A percentile compares a stretch with the other conserved stretches of the same genome.
Conservation (phyloP, 495 filamentous ascomycete genomes). For the Hypoxylon subgilvum region DNA sequence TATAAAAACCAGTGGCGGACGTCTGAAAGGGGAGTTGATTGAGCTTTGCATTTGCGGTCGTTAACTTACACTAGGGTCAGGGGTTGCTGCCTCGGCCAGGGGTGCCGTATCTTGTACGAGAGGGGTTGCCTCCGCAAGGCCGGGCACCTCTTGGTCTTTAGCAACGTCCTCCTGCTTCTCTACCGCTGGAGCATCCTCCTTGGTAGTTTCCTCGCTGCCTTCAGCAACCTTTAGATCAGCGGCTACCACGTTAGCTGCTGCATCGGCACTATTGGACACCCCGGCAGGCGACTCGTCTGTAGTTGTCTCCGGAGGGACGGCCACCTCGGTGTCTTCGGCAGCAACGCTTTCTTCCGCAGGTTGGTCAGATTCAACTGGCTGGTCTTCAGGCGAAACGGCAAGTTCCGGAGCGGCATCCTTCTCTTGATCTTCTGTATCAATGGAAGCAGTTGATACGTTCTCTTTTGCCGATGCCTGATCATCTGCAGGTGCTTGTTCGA, state of each 20-base stretch:
- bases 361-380: background rate
- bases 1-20: too few species aligned
- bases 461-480: background rate
- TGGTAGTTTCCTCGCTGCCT: background rate
- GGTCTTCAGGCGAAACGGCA: background rate
- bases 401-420: background rate
- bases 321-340: background rate
- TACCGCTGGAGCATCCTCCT: background rate
- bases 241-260: background rate
- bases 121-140: slow-evolving; percentile 2
- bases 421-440: background rate
- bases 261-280: background rate
- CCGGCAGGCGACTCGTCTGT: background rate
- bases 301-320: background rate
- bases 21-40: too few species aligned
- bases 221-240: background rate
- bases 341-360: background rate
- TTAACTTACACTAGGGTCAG: background rate
- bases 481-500: background rate
- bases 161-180: slow-evolving; percentile 2
- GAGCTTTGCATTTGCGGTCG: too few species aligned
- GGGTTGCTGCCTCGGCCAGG: background rate
- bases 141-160: background rate
- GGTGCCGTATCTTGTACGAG: background rate
- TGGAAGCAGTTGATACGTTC: background rate